A percentile compares a stretch with the other conserved stretches of the same genome.
These are phyloP conservation scores for Lagenaria siceraria DNA, from an alignment of 306 rosid species.

Conservation along the genomic window DNA sequence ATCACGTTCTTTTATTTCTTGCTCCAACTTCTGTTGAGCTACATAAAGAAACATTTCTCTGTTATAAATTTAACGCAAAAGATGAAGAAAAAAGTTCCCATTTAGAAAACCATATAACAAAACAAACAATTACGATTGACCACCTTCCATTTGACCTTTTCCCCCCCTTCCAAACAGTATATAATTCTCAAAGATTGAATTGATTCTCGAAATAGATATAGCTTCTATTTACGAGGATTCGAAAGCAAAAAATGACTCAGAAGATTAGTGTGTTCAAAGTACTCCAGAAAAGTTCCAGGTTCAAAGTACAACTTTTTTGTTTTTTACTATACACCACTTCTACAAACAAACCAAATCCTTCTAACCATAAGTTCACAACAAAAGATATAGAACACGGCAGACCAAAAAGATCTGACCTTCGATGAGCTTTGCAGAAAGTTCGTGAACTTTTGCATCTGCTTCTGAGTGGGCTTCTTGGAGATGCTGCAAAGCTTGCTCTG, in stretches of 20 bases:
- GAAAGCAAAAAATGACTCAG: not conserved
- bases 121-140: not conserved
- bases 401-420: constrained; percentile 50
- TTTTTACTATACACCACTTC: not conserved
- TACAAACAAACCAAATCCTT: not conserved
- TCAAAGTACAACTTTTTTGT: not conserved
- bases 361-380: not conserved
- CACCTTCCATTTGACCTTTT: not conserved
- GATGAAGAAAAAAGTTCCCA: not conserved
- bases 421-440: constrained; percentile 66
- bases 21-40: constrained; percentile 70
- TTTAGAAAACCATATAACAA: not conserved
- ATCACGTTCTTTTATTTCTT: constrained; percentile 78
- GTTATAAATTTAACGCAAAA: constrained; percentile 1
- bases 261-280: not conserved
- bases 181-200: not conserved
- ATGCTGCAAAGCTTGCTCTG: constrained; percentile 86
- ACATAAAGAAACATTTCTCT: constrained; percentile 20
- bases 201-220: not conserved
- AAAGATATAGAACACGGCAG: not conserved
- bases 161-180: not conserved
- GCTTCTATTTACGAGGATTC: not conserved
- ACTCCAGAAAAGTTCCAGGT: too few relatives aligned
- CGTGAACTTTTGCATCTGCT: constrained; percentile 60
- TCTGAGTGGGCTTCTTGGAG: constrained; percentile 54